A percentile compares a stretch with the other conserved stretches of the same genome.
Conservation (phyloP, 2,329 filamentous ascomycete species). For the Aspergillus flavus region DNA sequence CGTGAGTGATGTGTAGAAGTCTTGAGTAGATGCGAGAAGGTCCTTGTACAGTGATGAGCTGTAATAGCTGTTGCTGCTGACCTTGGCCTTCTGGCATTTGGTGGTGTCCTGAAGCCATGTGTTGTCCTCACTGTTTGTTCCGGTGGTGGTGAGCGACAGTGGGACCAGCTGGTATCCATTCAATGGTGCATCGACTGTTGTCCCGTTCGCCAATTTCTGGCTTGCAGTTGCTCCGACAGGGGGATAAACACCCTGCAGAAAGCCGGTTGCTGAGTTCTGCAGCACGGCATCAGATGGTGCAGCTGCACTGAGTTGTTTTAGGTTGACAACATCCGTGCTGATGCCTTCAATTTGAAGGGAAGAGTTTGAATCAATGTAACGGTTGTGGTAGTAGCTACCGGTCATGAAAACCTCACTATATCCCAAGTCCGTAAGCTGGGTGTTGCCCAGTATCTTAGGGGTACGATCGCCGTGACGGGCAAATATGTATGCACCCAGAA, state of each 20-base stretch:
- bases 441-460: not conserved
- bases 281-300: slow-evolving; percentile 74
- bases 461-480: not conserved
- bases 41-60: slow-evolving; percentile 45
- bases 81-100: slow-evolving; percentile 46
- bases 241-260: slow-evolving; percentile 87
- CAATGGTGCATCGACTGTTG: slow-evolving; percentile 65
- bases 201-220: slow-evolving; percentile 71
- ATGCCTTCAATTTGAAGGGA: slow-evolving; percentile 64
- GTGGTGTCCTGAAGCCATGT: not conserved
- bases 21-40: slow-evolving; percentile 48
- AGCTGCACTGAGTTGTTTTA: slow-evolving; percentile 69
- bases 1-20: slow-evolving; percentile 53
- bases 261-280: slow-evolving; percentile 73
- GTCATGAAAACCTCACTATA: not conserved
- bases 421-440: not conserved
- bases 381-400: slow-evolving; percentile 62
- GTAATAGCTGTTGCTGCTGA: slow-evolving; percentile 59
- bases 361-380: slow-evolving; percentile 67
- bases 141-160: slow-evolving; percentile 50
- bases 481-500: not conserved
- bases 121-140: slow-evolving; percentile 14
- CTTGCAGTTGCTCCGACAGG: slow-evolving; percentile 60
- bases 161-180: slow-evolving; percentile 81
- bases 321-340: slow-evolving; percentile 64